Conservation (phyloP, 768 basidiomycete species). For the Mycena belliarum region DNA sequence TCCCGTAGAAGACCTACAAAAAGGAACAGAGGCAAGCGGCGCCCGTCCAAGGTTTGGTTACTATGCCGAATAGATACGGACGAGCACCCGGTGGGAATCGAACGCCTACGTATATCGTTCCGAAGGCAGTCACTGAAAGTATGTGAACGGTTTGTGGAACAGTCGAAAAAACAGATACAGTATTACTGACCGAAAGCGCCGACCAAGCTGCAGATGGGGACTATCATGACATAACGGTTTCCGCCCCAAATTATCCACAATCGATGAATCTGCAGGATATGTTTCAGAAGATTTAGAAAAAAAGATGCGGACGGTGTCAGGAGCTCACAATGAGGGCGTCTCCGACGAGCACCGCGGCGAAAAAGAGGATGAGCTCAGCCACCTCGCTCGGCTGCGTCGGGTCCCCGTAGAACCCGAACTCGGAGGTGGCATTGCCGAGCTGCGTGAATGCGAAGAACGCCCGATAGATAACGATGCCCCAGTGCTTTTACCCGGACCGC, state of each 20-base stretch:
- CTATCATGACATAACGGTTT: slow-evolving; percentile 1
- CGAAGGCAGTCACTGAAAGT: background rate
- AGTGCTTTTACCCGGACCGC: slow-evolving; percentile 14
- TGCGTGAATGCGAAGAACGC: slow-evolving; percentile 12
- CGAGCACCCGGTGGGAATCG: too few species aligned
- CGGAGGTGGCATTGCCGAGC: background rate
- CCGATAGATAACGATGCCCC: slow-evolving; percentile 9
- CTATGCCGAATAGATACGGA: too few species aligned
- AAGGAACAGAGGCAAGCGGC: background rate
- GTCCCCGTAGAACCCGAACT: slow-evolving; percentile 10
- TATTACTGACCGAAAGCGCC: background rate
- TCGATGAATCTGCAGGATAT: slow-evolving; percentile 51
- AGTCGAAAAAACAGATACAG: too few species aligned
- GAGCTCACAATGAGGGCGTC: slow-evolving; percentile 7
- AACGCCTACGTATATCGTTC: too few species aligned
- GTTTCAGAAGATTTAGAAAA: too few species aligned
- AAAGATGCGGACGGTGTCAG: too few species aligned
- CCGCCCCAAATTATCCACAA: slow-evolving; percentile 27
- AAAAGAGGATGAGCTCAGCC: background rate
- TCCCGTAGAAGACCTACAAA: background rate
- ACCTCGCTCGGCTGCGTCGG: background rate
- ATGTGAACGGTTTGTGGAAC: too few species aligned
- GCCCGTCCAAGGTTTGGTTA: too few species aligned
- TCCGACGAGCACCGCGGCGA: background rate
- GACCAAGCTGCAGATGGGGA: slow-evolving; percentile 1